Base-by-base conservation (phyloP, 176 grass and related monocot species). In the Thinopyrum elongatum region DNA sequence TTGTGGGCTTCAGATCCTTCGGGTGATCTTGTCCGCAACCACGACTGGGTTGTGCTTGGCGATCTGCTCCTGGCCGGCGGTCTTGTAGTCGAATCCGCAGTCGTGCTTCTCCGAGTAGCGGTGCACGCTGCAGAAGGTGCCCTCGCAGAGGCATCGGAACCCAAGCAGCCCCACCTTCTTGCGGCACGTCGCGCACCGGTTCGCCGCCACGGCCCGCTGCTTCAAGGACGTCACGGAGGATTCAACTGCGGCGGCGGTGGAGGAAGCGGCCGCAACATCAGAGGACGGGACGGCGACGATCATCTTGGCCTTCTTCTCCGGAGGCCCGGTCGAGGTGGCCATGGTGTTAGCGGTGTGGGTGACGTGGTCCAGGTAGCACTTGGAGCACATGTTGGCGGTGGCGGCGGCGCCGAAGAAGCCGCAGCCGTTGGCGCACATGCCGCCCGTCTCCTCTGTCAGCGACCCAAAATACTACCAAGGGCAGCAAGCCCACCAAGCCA, bases 351-450 rank as follows among this genome's bases (percentile, higher is more conserved):
- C 29, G 7, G 14, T 5, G 38, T 14, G 12, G 3, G 26, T 2
- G 14, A 28, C 34, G 26, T 66, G 42, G 8, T 87, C 89, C 34
- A 44, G 65, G 86, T 79, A 88, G 61, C 90, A 92, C 83, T 89
- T 92, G 64, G 93, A 92, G 75, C 88, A 95, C 57, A 95, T 72
- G 77, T 90, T 80, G 22, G 41, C 77, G 38, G 75, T 90, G 22
- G 73, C 76, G 9, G 88, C 46, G 75, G 57, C 84, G 22, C 91
- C 94, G 7, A 91, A 95, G 74, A 93, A 95, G 6, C 94, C 94
- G 88, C 91, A 95, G 41, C 88, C 74, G 35, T 72, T 95, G 9
- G 82, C 65, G 84, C 94, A 96, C 63, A 63, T 34, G 65, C 81
- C 33, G 12, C 30, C 60, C 38, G 49, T 47, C 58, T 76, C 64